Percentiles rank a stretch among this genome's conserved stretches.
Conservation (phyloP, 78 protist species). For the Dictyostelium capitatum region DNA sequence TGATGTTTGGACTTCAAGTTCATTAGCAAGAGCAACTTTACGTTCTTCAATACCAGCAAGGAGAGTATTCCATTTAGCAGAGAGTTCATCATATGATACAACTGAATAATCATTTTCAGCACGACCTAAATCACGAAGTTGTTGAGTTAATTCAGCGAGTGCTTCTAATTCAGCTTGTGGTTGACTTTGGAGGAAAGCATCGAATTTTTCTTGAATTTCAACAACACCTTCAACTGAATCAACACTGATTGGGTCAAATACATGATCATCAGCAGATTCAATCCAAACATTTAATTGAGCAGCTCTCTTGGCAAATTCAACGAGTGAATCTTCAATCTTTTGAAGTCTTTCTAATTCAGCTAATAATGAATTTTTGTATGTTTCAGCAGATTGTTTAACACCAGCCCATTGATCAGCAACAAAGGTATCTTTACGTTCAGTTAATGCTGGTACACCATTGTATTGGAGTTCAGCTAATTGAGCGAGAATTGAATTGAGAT, state of each 20-base stretch:
- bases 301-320: constrained; percentile 80
- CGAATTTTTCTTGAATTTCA: constrained; percentile 70
- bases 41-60: constrained; percentile 75
- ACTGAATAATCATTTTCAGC: constrained; percentile 81
- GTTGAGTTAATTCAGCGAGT: constrained; percentile 75
- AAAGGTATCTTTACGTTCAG: constrained; percentile 21
- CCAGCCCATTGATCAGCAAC: constrained; percentile 46
- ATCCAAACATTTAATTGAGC: constrained; percentile 76
- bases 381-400: constrained; percentile 31
- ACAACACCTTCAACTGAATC: constrained; percentile 68
- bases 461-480: constrained; percentile 60
- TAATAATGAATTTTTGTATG: constrained; percentile 29
- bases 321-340: constrained; percentile 81
- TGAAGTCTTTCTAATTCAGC: constrained; percentile 71
- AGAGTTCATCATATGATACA: constrained; percentile 78
- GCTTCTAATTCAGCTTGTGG: constrained; percentile 66
- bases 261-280: constrained; percentile 66
- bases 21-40: constrained; percentile 42
- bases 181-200: constrained; percentile 59
- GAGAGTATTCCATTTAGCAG: constrained; percentile 59
- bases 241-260: constrained; percentile 67
- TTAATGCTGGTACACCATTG: constrained; percentile 10
- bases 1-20: constrained; percentile 45
- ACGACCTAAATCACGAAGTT: constrained; percentile 76
- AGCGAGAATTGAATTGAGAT: constrained; percentile 24